These are phyloP conservation scores for Melaleuca quinquenervia DNA, from an alignment of 345 rosid species.

Conservation along the genomic window DNA sequence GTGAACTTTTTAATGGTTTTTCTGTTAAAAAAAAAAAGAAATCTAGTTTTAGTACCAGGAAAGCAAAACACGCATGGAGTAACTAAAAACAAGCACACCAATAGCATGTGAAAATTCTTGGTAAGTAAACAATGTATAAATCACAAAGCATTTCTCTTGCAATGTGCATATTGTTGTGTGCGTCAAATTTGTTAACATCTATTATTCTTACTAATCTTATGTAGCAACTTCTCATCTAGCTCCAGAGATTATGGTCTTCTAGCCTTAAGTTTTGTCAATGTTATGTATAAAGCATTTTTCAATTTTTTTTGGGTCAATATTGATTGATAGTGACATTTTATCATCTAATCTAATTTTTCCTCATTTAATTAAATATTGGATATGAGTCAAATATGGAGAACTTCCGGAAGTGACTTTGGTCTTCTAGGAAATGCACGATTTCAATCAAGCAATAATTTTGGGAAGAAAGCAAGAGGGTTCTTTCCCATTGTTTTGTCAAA, in stretches of 20 bases:
- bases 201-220: not conserved
- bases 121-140: not conserved
- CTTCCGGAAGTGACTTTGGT: not conserved
- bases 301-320: not conserved
- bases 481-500: not conserved
- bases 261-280: not conserved
- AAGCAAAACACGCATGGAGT: not conserved
- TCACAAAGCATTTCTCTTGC: not conserved
- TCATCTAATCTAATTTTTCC: not conserved
- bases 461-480: not conserved
- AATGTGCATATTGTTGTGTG: not conserved
- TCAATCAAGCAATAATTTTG: not conserved
- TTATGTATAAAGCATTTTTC: not conserved
- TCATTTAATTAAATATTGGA: not conserved
- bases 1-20: not conserved
- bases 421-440: not conserved
- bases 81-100: not conserved
- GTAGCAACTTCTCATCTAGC: not conserved
- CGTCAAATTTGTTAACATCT: not conserved
- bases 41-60: not conserved
- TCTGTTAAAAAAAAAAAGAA: not conserved
- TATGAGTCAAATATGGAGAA: not conserved
- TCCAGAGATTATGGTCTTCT: not conserved
- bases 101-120: not conserved
- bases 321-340: not conserved